Evolutionary conservation across 495 filamentous ascomycete genomes (phyloP), one percentile per base, ranked within the genome.

Genomic region (Cryomyces antarcticus): DNA sequence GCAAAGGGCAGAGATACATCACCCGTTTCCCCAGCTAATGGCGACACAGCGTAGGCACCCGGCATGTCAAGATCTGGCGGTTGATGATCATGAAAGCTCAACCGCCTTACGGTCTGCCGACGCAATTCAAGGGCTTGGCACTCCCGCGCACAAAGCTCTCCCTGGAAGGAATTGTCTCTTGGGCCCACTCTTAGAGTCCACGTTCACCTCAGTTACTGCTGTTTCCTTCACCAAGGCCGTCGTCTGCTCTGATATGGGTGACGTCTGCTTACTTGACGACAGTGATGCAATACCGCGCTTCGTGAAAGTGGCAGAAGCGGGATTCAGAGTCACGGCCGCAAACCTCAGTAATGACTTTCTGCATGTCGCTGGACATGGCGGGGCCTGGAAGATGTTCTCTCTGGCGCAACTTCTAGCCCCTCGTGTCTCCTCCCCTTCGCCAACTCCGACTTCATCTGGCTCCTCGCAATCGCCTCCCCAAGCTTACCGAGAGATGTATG

Each of bases 11-110:
- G n/a, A n/a, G n/a, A n/a, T n/a, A n/a, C n/a, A n/a, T n/a, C n/a
- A n/a, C n/a, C n/a, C n/a, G n/a, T n/a, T n/a, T n/a, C n/a, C n/a
- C n/a, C n/a, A n/a, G n/a, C 36, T 38, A 86, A n/a, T n/a, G n/a
- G n/a, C n/a, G n/a, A n/a, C n/a, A n/a, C n/a, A n/a, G 77, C 29
- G 69, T 83, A 28, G 89, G 89, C 12, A 80, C 87, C 37, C 74
- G 89, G 41, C 86, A 95, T 64, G 75, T 94, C 51, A 97, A 96
- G 58, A 71, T 92, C 30, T 97, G 89, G 89, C 71, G 80, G 49
- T 71, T 85, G 61, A 27, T 48, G n/a, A n/a, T n/a, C n/a, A n/a
- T n/a, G n/a, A n/a, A n/a, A n/a, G n/a, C n/a, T n/a, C n/a, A n/a
- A n/a, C n/a, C n/a, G n/a, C n/a, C n/a, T n/a, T n/a, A n/a, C n/a